Percentiles rank a stretch among this genome's conserved stretches.
These are phyloP conservation scores for Termitomyces sp. DNA, from an alignment of 768 basidiomycete species.

Conservation along the genomic window DNA sequence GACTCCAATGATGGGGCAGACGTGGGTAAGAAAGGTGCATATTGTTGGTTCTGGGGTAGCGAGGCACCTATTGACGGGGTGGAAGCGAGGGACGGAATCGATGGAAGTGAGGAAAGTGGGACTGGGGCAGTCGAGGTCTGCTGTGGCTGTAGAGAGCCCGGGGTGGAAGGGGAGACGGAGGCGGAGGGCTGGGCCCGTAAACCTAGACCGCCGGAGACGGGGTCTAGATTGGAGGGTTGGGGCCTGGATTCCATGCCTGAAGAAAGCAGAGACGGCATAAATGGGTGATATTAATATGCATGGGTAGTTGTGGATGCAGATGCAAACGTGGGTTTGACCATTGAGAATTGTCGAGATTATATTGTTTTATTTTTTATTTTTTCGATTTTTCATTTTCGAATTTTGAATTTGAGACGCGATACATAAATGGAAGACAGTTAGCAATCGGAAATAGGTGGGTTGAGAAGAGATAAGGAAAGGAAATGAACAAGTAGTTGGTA, in stretches of 20 bases:
- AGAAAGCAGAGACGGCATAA: background rate
- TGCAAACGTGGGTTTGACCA: too few species aligned
- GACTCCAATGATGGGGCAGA: conserved; percentile 4
- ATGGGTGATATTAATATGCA: too few species aligned
- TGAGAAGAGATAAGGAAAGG: conserved; percentile 8
- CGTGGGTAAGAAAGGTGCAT: conserved; percentile 48
- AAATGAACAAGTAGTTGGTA: background rate
- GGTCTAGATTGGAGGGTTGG: conserved; percentile 2
- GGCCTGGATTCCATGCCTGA: conserved; percentile 6
- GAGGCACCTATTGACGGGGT: background rate
- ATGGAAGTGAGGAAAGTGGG: background rate
- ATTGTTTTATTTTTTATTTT: background rate
- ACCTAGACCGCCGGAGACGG: background rate
- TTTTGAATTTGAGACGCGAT: background rate
- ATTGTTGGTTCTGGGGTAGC: conserved; percentile 8
- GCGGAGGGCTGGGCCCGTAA: background rate
- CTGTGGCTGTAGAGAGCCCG: background rate
- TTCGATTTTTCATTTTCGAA: background rate
- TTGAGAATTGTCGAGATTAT: too few species aligned
- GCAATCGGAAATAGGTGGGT: conserved; percentile 2
- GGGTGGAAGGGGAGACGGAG: background rate
- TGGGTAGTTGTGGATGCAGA: too few species aligned
- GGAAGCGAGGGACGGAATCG: background rate
- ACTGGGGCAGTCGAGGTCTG: background rate
- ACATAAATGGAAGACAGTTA: conserved; percentile 7